Percentiles rank a stretch among this genome's conserved stretches.
phyloP scores from a whole-genome alignment of 768 basidiomycete species.

The Auriscalpium microsporum region DNA sequence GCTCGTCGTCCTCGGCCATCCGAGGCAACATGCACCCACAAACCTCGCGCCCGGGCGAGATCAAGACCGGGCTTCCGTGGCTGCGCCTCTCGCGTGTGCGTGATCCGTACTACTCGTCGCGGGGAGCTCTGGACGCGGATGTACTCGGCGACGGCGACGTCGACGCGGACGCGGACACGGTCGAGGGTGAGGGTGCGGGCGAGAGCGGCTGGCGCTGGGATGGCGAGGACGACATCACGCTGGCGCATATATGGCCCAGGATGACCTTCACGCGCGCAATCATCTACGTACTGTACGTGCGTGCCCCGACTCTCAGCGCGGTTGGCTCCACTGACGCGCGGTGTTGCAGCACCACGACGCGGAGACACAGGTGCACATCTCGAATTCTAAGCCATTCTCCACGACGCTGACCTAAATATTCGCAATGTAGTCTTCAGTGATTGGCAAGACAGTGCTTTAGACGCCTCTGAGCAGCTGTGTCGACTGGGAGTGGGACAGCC shows the following conservation, averaged over 20 bases:
- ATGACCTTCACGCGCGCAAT: constrained; percentile 38
- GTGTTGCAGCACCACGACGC: constrained; percentile 42
- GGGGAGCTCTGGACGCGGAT: constrained; percentile 21
- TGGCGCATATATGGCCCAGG: constrained; percentile 49
- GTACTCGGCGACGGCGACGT: constrained; percentile 6
- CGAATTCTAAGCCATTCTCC: constrained; percentile 37
- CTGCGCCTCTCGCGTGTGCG: constrained; percentile 23
- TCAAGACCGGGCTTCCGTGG: constrained; percentile 29
- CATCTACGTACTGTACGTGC: constrained; percentile 55
- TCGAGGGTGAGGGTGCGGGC: constrained; percentile 8
- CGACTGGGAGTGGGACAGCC: no score
- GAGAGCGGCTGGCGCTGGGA: constrained; percentile 57
- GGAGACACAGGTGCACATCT: constrained; percentile 51
- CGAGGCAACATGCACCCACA: constrained; percentile 40
- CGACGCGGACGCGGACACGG: constrained; percentile 3
- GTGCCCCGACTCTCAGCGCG: background rate
- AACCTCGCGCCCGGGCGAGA: constrained; percentile 37
- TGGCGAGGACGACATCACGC: constrained; percentile 56
- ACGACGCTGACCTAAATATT: no score
- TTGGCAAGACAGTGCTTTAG: no score
- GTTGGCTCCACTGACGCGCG: background rate
- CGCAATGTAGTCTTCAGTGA: no score
- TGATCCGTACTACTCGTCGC: constrained; percentile 20
- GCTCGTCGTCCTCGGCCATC: constrained; percentile 6
- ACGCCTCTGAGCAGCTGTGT: no score